phyloP scores from a whole-genome alignment of 2,329 filamentous ascomycete species.

The Aureobasidium sp. region DNA sequence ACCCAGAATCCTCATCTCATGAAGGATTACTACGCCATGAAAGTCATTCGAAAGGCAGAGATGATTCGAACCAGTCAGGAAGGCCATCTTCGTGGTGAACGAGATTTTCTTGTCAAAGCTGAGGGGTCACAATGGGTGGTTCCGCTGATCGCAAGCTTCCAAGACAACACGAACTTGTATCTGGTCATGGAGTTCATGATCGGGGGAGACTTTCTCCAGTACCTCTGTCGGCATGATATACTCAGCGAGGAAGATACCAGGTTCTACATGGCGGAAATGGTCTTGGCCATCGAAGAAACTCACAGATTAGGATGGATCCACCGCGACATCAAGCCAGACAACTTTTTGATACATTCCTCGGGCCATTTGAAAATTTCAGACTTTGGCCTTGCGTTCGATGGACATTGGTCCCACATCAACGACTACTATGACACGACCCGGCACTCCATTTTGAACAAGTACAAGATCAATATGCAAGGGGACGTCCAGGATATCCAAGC shows the following conservation, averaged over 20 bases:
- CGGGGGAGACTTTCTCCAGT: slow-evolving; percentile 83
- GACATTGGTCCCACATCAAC: slow-evolving; percentile 89
- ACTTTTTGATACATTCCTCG: slow-evolving; percentile 81
- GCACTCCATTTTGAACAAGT: slow-evolving; percentile 67
- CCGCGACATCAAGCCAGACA: slow-evolving; percentile 93
- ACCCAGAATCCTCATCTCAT: not conserved
- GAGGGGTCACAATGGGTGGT: slow-evolving; percentile 89
- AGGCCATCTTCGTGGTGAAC: slow-evolving; percentile 81
- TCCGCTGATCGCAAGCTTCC: slow-evolving; percentile 79
- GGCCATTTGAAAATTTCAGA: slow-evolving; percentile 94
- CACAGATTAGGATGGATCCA: slow-evolving; percentile 88
- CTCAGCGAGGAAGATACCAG: slow-evolving; percentile 70
- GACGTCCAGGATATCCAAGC: slow-evolving; percentile 63
- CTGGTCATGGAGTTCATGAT: slow-evolving; percentile 99
- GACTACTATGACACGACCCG: slow-evolving; percentile 78
- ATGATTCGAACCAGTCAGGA: slow-evolving; percentile 91
- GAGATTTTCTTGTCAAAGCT: slow-evolving; percentile 84
- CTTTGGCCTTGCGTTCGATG: slow-evolving; percentile 91
- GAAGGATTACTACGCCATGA: slow-evolving; percentile 83
- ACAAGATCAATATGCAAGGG: slow-evolving; percentile 66
- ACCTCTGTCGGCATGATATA: slow-evolving; percentile 78
- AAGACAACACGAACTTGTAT: slow-evolving; percentile 77
- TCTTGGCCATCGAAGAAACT: slow-evolving; percentile 86
- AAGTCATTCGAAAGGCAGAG: slow-evolving; percentile 86
- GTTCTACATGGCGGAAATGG: slow-evolving; percentile 94